Conservation (phyloP, 2,329 filamentous ascomycete species). For the Xylaria digitata region DNA sequence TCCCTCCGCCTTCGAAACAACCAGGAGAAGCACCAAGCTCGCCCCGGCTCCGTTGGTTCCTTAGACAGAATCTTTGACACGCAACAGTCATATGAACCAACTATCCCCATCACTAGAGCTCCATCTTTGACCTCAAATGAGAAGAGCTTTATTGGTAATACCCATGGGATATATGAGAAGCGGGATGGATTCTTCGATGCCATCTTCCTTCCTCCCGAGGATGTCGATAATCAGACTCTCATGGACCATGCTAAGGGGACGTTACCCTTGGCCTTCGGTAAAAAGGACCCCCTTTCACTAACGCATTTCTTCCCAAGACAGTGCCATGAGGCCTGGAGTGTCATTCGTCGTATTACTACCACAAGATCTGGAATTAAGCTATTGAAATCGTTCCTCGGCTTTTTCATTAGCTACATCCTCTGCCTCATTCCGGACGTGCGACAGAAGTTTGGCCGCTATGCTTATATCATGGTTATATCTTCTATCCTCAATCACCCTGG, state of each 20-base stretch:
- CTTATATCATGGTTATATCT: slow-evolving; percentile 67
- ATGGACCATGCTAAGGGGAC: slow-evolving; percentile 56
- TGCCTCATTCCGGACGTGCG: slow-evolving; percentile 63
- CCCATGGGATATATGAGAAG: slow-evolving; percentile 57
- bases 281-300: slow-evolving; percentile 60
- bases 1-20: slow-evolving; percentile 43
- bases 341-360: slow-evolving; percentile 56
- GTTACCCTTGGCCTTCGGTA: slow-evolving; percentile 60
- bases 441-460: slow-evolving; percentile 64
- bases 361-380: slow-evolving; percentile 64
- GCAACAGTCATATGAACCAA: slow-evolving; percentile 36
- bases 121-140: slow-evolving; percentile 42
- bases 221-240: slow-evolving; percentile 54
- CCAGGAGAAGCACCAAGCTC: slow-evolving; percentile 33
- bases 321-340: slow-evolving; percentile 56
- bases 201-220: slow-evolving; percentile 58
- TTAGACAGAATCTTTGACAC: slow-evolving; percentile 49
- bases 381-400: slow-evolving; percentile 65
- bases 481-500: slow-evolving; percentile 69
- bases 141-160: slow-evolving; percentile 52
- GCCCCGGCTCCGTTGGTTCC: slow-evolving; percentile 44
- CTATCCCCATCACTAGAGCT: slow-evolving; percentile 25
- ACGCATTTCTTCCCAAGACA: slow-evolving; percentile 61
- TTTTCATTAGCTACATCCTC: slow-evolving; percentile 66
- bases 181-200: slow-evolving; percentile 63